Conservation (phyloP, 345 rosid genomes). For the Durio zibethinus region DNA sequence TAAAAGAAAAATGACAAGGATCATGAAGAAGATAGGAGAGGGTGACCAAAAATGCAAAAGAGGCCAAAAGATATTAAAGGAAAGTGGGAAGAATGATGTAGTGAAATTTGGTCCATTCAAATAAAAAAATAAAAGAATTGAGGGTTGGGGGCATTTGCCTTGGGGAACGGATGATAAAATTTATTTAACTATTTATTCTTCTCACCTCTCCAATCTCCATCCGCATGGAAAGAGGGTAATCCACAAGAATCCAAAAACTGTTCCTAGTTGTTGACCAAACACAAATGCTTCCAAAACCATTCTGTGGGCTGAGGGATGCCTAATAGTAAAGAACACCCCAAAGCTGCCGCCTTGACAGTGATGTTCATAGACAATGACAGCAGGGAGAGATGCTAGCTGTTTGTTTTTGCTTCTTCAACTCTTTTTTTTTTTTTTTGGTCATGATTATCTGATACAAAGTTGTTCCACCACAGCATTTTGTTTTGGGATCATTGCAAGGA, state of each 20-base stretch:
- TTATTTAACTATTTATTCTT: not conserved
- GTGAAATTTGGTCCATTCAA: conserved; percentile 19
- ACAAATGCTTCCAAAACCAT: conserved; percentile 27
- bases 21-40: not conserved
- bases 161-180: not conserved
- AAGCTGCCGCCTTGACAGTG: conserved; percentile 22
- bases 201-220: not conserved
- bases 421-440: not conserved
- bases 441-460: not conserved
- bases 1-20: not conserved
- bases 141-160: not conserved
- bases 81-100: conserved; percentile 5
- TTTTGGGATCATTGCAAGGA: not conserved
- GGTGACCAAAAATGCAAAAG: not conserved
- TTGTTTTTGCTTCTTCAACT: not conserved
- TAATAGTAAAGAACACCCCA: not conserved
- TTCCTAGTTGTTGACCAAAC: conserved; percentile 26
- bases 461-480: not conserved
- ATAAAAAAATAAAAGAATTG: not conserved
- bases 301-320: not conserved
- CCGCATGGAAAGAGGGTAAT: not conserved
- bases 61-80: not conserved
- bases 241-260: conserved; percentile 18
- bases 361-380: conserved; percentile 29
- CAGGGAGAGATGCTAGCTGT: not conserved